phyloP scores from a whole-genome alignment of 352 stramenopile genomes.

The Blastocystis hominis region DNA sequence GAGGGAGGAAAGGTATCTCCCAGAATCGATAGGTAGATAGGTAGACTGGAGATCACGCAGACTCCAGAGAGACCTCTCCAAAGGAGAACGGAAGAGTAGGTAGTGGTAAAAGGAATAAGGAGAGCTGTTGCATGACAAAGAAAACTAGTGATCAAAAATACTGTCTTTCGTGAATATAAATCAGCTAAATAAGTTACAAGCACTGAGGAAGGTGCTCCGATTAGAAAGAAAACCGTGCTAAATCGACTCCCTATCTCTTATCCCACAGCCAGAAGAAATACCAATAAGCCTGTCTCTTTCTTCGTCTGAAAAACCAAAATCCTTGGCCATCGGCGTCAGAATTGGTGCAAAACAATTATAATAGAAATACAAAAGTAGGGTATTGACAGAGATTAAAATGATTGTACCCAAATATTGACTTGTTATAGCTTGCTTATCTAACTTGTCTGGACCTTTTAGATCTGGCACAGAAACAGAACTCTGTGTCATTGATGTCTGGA shows the following conservation, averaged over 20 bases:
- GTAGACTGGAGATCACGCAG: neutral
- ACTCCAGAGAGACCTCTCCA: constrained; percentile 41
- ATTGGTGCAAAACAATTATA: constrained; percentile 15
- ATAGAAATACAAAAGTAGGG: constrained; percentile 16
- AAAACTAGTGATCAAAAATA: neutral
- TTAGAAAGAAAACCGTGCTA: constrained; percentile 34
- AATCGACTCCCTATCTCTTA: constrained; percentile 27
- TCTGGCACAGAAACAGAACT: neutral
- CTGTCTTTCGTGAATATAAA: neutral
- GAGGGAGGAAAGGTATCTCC: constrained; percentile 21
- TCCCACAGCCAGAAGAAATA: neutral
- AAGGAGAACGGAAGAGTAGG: neutral
- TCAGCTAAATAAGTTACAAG: constrained; percentile 38
- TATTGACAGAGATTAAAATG: neutral
- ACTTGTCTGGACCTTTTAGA: neutral
- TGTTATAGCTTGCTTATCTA: neutral
- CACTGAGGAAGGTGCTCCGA: constrained; percentile 5
- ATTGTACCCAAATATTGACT: neutral
- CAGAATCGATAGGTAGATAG: constrained; percentile 44
- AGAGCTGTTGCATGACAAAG: constrained; percentile 4
- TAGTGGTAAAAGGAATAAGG: neutral
- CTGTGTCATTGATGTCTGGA: too few relatives aligned
- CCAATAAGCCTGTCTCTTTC: neutral
- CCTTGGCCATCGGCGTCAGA: neutral
- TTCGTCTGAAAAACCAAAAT: neutral